Conservation (phyloP, 2,329 filamentous ascomycete genomes). For the Magnaporthales sp. region DNA sequence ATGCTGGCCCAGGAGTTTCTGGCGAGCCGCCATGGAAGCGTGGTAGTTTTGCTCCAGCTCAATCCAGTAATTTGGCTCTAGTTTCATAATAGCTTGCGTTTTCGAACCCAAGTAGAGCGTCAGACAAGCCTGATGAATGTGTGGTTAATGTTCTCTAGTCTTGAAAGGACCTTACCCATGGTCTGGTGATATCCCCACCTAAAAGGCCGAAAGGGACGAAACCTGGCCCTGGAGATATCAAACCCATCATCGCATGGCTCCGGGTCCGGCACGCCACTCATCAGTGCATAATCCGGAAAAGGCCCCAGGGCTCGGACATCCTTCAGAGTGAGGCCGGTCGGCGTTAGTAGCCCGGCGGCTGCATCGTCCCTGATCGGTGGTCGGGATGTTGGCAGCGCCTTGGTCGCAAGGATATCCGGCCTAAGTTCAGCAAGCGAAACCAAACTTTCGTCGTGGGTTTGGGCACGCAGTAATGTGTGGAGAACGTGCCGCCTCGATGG, state of each 20-base stretch:
- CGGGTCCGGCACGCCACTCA: constrained; percentile 69
- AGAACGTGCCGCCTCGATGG: background rate
- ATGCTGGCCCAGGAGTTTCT: constrained; percentile 53
- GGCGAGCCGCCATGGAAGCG: constrained; percentile 58
- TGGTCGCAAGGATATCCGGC: background rate
- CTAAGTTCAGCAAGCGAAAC: background rate
- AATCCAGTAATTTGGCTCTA: constrained; percentile 83
- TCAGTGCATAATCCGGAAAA: constrained; percentile 69
- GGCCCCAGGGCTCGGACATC: constrained; percentile 64
- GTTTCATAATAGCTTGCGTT: constrained; percentile 58
- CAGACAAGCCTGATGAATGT: background rate
- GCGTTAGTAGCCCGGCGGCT: constrained; percentile 14
- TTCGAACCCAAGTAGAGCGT: background rate
- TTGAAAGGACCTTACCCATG: constrained; percentile 61
- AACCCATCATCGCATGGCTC: constrained; percentile 50
- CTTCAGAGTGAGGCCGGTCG: constrained; percentile 58
- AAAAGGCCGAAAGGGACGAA: constrained; percentile 73
- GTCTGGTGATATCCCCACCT: constrained; percentile 84
- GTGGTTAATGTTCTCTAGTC: constrained; percentile 9
- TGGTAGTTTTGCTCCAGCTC: constrained; percentile 71
- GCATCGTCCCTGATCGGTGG: constrained; percentile 7
- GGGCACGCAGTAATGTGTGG: background rate
- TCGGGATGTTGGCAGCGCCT: constrained; percentile 18
- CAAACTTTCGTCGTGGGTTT: background rate
- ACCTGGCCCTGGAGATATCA: constrained; percentile 56